Conservation (phyloP, 257 asterid species). For the Jasminum sambac region DNA sequence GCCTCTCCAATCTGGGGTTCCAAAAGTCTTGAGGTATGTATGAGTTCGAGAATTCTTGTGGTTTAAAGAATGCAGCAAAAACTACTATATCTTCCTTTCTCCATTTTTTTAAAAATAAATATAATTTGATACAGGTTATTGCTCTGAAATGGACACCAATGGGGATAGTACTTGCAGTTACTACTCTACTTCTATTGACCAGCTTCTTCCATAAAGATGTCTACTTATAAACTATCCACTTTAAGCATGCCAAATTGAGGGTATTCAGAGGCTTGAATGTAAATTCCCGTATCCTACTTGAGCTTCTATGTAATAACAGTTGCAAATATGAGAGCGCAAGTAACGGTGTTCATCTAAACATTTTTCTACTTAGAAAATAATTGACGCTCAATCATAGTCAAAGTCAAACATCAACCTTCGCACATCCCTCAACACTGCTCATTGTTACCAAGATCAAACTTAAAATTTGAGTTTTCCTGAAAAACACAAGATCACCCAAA, state of each 20-base stretch:
- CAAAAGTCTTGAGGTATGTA: constrained; percentile 52
- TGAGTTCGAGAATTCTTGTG: neutral
- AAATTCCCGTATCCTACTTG: neutral
- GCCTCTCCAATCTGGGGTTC: constrained; percentile 56
- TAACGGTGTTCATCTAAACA: no score
- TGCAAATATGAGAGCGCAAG: no score
- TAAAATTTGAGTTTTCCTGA: no score
- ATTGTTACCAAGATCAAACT: no score
- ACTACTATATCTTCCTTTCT: neutral
- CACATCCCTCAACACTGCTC: no score
- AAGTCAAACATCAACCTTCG: no score
- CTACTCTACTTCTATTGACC: constrained; percentile 42
- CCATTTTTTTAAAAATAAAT: neutral
- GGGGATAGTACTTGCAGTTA: constrained; percentile 38
- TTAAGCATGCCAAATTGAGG: neutral
- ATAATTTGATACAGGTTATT: constrained; percentile 34
- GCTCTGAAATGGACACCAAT: constrained; percentile 67
- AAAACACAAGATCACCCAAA: no score
- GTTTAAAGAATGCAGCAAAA: neutral
- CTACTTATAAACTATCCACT: neutral
- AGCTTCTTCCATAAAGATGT: constrained; percentile 34
- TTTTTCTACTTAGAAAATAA: no score
- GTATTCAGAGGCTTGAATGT: neutral
- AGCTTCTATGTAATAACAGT: neutral
- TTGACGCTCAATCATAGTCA: no score